Evolutionary conservation across 805 yeast species (phyloP).

Genomic region (Suhomyces faveliae): DNA sequence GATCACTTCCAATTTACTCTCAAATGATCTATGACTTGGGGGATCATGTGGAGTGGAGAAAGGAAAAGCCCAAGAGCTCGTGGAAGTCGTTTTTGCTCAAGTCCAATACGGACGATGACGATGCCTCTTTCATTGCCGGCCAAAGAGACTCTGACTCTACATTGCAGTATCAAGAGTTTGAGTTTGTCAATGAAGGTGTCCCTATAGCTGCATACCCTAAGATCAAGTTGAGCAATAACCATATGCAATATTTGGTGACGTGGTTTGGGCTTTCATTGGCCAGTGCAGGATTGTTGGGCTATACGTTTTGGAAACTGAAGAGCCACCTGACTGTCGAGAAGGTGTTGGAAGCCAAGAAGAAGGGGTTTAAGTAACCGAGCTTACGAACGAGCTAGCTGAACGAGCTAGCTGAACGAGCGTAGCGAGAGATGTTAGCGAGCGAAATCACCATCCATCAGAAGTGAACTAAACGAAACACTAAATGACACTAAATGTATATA

Average conservation of each 20-base stretch:
- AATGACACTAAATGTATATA: no score
- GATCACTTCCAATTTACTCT: conserved; percentile 69
- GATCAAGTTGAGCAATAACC: conserved; percentile 82
- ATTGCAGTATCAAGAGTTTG: conserved; percentile 41
- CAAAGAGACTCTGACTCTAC: conserved; percentile 29
- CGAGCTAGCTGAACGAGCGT: no score
- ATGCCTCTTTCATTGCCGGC: conserved; percentile 20
- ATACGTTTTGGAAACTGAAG: conserved; percentile 29
- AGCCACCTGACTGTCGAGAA: conserved; percentile 37
- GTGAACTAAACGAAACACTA: no score
- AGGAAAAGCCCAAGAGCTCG: conserved; percentile 9
- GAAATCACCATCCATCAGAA: no score
- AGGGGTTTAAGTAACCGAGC: conserved; percentile 13
- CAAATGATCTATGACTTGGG: conserved; percentile 68
- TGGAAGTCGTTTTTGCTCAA: conserved; percentile 13
- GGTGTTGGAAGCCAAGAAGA: conserved; percentile 39
- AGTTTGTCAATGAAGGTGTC: conserved; percentile 77
- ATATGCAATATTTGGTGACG: conserved; percentile 85
- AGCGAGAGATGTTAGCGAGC: no score
- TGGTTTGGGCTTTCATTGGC: conserved; percentile 89
- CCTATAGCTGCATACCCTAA: conserved; percentile 86
- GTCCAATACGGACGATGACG: conserved; percentile 4
- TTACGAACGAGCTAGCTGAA: neutral
- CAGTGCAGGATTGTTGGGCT: conserved; percentile 62
- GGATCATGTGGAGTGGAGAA: conserved; percentile 58